Base-by-base conservation (phyloP, 768 basidiomycete species). In the Boletus pseudopeckii region DNA sequence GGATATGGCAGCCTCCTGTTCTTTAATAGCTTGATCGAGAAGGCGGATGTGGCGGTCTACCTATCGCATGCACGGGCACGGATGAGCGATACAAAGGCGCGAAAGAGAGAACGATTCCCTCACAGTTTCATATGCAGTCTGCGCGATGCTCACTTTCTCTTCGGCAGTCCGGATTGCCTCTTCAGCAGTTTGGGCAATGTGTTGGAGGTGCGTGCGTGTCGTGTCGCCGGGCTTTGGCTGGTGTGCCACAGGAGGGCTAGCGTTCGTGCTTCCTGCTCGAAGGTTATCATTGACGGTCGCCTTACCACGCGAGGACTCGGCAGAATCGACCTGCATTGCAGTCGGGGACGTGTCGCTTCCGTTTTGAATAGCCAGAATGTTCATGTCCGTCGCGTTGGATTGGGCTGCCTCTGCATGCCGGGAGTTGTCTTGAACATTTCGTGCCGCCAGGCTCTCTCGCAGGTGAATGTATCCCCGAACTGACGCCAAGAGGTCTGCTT, bases 1-100 rank as follows among this genome's bases (percentile, higher is more conserved):
- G 11, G 78, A 74, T 43, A 85, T 76, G 17, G 78, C 72, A 32
- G 78, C 75, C 62, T 85, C 81, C 60, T 83, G 80, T 55, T 83
- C 80, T 45, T 79, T 78, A 52, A 87, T 80, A n/a, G 80, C 85
- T 60, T 89, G 82, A 59, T 93, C 90, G 22, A 94, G 74, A 38
- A 88, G 77, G 22, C 85, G 82, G 28, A 89, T 84, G 63, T 92
- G 89, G 34, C 91, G 78, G 57, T 92, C 87, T 13, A 92, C 80
- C 91, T 93, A 51, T 43, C 17, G 17, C 38, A 20, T 6, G 13
- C 11, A 22, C 20, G 51, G 26, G n/a, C 11, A 22, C 18, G 51
- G 30, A 59, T 53, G 53, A 56, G 40, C 1, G 42, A 44, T 37
- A 15, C n/a, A 5, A 11, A 24, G 15, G 24, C 30, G 7, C 13